A percentile compares a stretch with the other conserved stretches of the same genome.
Conservation (phyloP, 129 eudicot species). For the Ambrosia artemisiifolia region DNA sequence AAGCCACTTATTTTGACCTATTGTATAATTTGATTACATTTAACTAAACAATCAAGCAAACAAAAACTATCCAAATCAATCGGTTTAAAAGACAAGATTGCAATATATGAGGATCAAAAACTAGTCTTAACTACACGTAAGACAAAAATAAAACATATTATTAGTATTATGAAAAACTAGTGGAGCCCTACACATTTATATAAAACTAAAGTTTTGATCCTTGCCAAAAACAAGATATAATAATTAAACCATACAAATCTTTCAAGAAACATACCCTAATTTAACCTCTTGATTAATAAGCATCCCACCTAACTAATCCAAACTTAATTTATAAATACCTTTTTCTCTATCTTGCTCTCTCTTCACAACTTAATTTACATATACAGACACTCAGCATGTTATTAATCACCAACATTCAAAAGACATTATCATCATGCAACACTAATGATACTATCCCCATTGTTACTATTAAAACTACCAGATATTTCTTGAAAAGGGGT, state of each 20-base stretch:
- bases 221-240: neutral
- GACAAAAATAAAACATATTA: neutral
- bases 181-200: neutral
- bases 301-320: constrained; percentile 27
- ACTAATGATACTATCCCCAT: constrained; percentile 82
- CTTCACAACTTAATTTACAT: constrained; percentile 34
- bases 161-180: neutral
- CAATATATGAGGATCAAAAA: too few species aligned
- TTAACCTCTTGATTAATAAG: constrained; percentile 9
- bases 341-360: neutral
- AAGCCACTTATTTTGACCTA: too few species aligned
- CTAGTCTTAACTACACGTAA: too few species aligned
- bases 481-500: constrained; percentile 49
- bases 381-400: constrained; percentile 25
- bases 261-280: neutral
- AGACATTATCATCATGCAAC: constrained; percentile 64
- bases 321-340: constrained; percentile 22
- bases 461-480: constrained; percentile 51
- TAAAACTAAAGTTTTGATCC: neutral
- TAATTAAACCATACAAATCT: neutral
- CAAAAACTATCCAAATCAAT: too few species aligned
- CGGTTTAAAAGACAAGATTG: too few species aligned
- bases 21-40: too few species aligned
- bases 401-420: constrained; percentile 16
- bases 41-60: too few species aligned